A percentile compares a stretch with the other conserved stretches of the same genome.
These are phyloP conservation scores for Dendrobium officinale DNA, from an alignment of 106 monocot genomes.

Conservation along the genomic window DNA sequence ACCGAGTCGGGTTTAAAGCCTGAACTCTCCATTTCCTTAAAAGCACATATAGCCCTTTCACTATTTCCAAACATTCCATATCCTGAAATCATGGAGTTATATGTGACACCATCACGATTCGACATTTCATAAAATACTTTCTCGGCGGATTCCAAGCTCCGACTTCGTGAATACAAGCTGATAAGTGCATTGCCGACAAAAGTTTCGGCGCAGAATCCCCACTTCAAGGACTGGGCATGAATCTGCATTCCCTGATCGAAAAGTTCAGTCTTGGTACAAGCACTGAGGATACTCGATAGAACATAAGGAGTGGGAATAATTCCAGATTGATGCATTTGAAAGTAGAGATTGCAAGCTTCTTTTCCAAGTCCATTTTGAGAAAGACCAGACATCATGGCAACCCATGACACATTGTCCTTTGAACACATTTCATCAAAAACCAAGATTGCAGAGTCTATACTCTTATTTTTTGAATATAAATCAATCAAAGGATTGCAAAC, in stretches of 20 bases:
- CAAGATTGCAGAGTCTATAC: conserved; percentile 28
- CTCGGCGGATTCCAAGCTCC: conserved; percentile 33
- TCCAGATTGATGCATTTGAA: conserved; percentile 33
- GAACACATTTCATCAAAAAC: conserved; percentile 50
- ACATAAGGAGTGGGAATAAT: conserved; percentile 69
- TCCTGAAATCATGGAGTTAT: conserved; percentile 74
- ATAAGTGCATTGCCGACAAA: conserved; percentile 77
- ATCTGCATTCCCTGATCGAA: conserved; percentile 47
- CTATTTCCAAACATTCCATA: conserved; percentile 44
- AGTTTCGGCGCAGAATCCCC: conserved; percentile 54
- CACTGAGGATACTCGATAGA: conserved; percentile 69
- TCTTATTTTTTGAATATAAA: conserved; percentile 53
- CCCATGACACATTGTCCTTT: conserved; percentile 61
- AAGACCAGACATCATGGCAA: conserved; percentile 77
- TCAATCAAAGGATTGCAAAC: conserved; percentile 78
- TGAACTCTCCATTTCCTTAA: conserved; percentile 42
- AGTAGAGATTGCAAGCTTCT: conserved; percentile 53
- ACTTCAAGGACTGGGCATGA: conserved; percentile 54
- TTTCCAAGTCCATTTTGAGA: conserved; percentile 59
- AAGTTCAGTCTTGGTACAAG: conserved; percentile 45
- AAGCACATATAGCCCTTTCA: conserved; percentile 31
- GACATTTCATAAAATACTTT: conserved; percentile 50
- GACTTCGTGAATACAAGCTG: conserved; percentile 44
- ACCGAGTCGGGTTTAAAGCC: conserved; percentile 60
- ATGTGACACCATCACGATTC: conserved; percentile 49